Evolutionary conservation across 2,329 filamentous ascomycete species (phyloP).

Genomic region (Talaromyces piceae): DNA sequence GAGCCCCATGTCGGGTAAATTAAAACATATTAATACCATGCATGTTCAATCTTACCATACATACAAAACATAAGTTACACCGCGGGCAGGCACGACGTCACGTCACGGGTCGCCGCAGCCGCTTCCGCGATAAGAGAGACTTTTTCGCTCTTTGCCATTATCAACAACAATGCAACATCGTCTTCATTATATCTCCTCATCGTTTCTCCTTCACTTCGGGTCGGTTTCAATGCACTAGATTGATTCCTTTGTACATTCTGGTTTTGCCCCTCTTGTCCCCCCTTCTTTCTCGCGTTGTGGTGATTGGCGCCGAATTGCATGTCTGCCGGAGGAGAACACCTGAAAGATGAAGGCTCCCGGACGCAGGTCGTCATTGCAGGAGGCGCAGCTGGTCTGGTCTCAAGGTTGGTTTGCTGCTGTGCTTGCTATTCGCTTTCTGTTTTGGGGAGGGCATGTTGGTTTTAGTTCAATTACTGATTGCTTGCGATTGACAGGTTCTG

Average conservation of each 20-base stretch:
- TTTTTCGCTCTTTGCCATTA: neutral
- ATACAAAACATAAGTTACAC: neutral
- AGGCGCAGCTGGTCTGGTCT: constrained; percentile 73
- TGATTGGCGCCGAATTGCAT: constrained; percentile 45
- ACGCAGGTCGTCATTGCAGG: constrained; percentile 60
- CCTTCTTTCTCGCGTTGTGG: neutral
- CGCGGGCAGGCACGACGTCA: neutral
- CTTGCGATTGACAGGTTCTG: constrained; percentile 57
- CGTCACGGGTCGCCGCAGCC: neutral
- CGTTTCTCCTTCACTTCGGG: neutral
- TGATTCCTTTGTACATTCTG: neutral
- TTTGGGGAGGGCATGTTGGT: neutral
- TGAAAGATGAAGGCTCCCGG: constrained; percentile 66
- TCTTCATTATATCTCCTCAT: neutral
- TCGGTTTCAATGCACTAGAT: neutral
- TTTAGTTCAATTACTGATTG: neutral
- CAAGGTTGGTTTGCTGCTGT: constrained; percentile 52
- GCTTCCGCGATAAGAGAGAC: neutral
- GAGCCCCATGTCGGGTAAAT: neutral
- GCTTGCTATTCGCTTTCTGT: no score
- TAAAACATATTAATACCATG: no score
- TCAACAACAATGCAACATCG: neutral
- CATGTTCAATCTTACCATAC: no score
- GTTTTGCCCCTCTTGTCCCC: neutral
- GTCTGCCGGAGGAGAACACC: constrained; percentile 55